Conservation (phyloP, 2,329 filamentous ascomycete genomes). For the Clarireedia homoeocarpa region DNA sequence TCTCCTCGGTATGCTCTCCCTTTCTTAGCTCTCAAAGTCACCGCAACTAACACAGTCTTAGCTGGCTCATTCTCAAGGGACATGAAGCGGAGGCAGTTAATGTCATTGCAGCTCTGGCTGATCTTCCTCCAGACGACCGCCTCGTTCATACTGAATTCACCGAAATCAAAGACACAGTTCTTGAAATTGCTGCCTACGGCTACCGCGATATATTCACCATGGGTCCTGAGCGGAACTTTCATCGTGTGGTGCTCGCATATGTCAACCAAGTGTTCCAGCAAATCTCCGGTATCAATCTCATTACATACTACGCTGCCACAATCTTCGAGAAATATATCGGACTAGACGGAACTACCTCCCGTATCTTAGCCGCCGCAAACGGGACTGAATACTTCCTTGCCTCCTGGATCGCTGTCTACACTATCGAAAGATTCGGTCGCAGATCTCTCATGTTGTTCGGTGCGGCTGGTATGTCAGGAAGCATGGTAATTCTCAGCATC, state of each 20-base stretch:
- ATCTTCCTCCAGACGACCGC: constrained; percentile 37
- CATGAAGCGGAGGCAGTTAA: constrained; percentile 26
- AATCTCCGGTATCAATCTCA: constrained; percentile 36
- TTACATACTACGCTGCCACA: constrained; percentile 40
- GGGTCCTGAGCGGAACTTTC: constrained; percentile 38
- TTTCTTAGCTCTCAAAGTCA: not conserved
- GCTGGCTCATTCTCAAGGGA: constrained; percentile 31
- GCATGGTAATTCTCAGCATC: constrained; percentile 40
- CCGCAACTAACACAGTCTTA: not conserved
- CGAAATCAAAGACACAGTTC: constrained; percentile 28
- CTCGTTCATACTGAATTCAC: constrained; percentile 46
- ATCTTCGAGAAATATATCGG: constrained; percentile 43
- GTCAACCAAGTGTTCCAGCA: constrained; percentile 55
- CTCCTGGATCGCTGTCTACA: constrained; percentile 30
- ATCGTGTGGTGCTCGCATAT: constrained; percentile 62
- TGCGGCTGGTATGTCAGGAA: constrained; percentile 52
- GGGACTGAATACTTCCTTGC: constrained; percentile 1
- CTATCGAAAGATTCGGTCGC: constrained; percentile 52
- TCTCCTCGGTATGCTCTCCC: constrained; percentile 21
- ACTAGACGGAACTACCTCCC: constrained; percentile 38
- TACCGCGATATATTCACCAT: constrained; percentile 6
- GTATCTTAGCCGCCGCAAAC: constrained; percentile 49
- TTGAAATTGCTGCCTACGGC: not conserved
- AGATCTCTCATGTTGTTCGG: constrained; percentile 66
- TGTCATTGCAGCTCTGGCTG: constrained; percentile 25